Evolutionary conservation across 139 green algal genomes (phyloP), one percentile per base, ranked within the genome.

Genomic region (Desmodesmus armatus): DNA sequence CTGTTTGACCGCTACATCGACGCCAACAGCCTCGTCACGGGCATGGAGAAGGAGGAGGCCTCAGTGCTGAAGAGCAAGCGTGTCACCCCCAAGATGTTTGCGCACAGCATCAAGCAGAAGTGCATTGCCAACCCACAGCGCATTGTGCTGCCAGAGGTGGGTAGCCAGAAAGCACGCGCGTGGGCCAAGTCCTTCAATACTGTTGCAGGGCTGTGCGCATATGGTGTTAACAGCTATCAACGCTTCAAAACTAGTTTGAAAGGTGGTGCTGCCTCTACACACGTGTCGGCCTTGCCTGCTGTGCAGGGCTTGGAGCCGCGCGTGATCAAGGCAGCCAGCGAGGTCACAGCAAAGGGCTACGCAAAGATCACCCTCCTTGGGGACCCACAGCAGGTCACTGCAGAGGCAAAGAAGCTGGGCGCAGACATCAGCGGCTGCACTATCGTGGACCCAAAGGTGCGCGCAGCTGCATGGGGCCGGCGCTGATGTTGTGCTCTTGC

Each of bases 71-170:
- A 11, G 6, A 27, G 9, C 1, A 63, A 58, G 63, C 37, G 27
- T 3, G 76, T 98, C 51, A 98, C 96, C 33, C 94, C 95, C 55
- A 97, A 97, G 87, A 88, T 92, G 75, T 98, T 98, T 85, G 84
- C 89, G 80, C 86, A 98, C 87, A 83, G 77, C 60, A 86, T 96
- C 77, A 95, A 92, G 70, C 74, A 89, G 43, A 90, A 91, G 43
- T 97, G 94, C 89, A 60, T 83, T 31, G 69, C 71, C 19, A 79
- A 90, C 65, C 89, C 80, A 11, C 91, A 96, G 87, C 89, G 90
- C 87, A 96, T 98, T 40, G 95, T 98, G 55, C 92, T 98, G 65
- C 96, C 96, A 41, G 96, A 98, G 90, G 93, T 91, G 62, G 21
- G 79, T n/a, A n/a, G n/a, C n/a, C n/a, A n/a, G n/a, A n/a, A n/a